Evolutionary conservation across 345 rosid species (phyloP).

Genomic region (Psidium friedrichsthalianum): DNA sequence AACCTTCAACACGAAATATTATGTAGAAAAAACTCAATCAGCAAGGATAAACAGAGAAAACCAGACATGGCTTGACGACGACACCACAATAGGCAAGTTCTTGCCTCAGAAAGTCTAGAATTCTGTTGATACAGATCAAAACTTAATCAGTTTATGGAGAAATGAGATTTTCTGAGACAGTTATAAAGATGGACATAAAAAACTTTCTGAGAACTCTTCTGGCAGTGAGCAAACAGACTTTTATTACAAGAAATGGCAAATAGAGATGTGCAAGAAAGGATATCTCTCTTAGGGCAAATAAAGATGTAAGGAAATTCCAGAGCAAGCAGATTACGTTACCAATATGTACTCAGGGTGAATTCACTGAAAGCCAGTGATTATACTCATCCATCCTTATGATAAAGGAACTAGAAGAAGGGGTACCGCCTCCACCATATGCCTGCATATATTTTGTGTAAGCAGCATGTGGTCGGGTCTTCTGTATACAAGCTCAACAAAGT

Average conservation of each 20-base stretch:
- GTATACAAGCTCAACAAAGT: neutral
- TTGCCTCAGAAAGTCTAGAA: neutral
- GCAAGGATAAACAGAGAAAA: neutral
- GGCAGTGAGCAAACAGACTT: neutral
- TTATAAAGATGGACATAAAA: neutral
- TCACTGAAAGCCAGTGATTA: slow-evolving; percentile 48
- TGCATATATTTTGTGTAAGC: slow-evolving; percentile 14
- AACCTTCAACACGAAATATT: neutral
- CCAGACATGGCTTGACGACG: neutral
- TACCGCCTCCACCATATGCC: slow-evolving; percentile 94
- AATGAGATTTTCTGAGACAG: neutral
- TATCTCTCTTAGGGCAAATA: neutral
- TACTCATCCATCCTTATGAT: slow-evolving; percentile 87
- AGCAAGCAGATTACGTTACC: neutral
- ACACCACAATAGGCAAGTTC: neutral
- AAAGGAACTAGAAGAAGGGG: slow-evolving; percentile 62
- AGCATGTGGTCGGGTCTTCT: neutral
- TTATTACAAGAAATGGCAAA: neutral
- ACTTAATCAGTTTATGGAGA: neutral
- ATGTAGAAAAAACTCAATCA: neutral
- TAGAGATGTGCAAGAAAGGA: neutral
- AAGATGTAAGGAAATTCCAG: neutral
- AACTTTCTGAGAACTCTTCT: neutral
- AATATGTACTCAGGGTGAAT: slow-evolving; percentile 5
- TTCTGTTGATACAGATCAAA: neutral